These are phyloP conservation scores for Diaporthe ampelina DNA, from an alignment of 2,329 filamentous ascomycete species.

Conservation along the genomic window DNA sequence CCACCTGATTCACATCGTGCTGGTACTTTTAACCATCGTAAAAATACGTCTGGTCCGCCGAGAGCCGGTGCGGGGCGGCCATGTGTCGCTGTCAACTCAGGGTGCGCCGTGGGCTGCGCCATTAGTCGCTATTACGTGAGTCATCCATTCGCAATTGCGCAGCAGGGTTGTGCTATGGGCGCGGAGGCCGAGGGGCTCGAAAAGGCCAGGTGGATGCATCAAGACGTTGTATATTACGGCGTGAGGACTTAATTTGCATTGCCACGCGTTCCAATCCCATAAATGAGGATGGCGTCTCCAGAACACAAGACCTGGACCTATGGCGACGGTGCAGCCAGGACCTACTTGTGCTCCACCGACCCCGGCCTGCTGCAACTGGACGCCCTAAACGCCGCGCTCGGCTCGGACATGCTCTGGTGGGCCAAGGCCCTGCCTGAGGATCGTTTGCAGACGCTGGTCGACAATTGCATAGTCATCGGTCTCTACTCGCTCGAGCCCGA, in stretches of 20 bases:
- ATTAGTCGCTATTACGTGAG: slow-evolving; percentile 13
- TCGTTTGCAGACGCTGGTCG: slow-evolving; percentile 64
- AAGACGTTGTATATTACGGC: neutral
- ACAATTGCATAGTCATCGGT: slow-evolving; percentile 72
- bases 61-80: slow-evolving; percentile 1
- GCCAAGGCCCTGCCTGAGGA: slow-evolving; percentile 64
- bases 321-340: slow-evolving; percentile 48
- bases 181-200: neutral
- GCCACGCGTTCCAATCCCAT: neutral
- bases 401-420: slow-evolving; percentile 73
- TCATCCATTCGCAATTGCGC: neutral
- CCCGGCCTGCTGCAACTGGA: slow-evolving; percentile 66
- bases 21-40: neutral
- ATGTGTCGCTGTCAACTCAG: neutral
- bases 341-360: slow-evolving; percentile 74
- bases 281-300: neutral
- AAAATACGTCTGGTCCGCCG: neutral
- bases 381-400: slow-evolving; percentile 69
- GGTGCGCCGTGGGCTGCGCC: neutral
- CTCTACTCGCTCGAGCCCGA: slow-evolving; percentile 59
- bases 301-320: slow-evolving; percentile 61
- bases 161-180: neutral
- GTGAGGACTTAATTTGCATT: neutral
- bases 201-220: neutral
- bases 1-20: neutral